phyloP scores from a whole-genome alignment of 306 rosid genomes.

The Glycine tomentella region DNA sequence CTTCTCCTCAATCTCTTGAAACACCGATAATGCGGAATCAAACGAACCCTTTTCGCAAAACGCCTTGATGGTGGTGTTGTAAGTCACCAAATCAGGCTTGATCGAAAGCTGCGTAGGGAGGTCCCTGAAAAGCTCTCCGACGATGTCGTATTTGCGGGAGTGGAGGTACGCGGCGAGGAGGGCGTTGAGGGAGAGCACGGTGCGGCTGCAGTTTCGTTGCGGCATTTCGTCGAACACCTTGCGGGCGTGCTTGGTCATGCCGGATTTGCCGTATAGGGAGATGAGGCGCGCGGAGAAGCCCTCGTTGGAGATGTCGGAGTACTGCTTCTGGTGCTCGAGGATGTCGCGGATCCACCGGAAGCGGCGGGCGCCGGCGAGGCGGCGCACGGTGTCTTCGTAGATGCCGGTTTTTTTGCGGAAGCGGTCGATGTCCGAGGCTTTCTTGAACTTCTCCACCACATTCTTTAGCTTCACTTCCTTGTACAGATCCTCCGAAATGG shows the following conservation, averaged over 20 bases:
- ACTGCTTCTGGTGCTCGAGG: constrained; percentile 72
- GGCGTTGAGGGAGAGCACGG: constrained; percentile 68
- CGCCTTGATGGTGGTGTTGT: constrained; percentile 71
- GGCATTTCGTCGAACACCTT: constrained; percentile 83
- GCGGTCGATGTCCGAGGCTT: constrained; percentile 64
- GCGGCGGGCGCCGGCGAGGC: constrained; percentile 71
- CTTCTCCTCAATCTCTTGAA: constrained; percentile 64
- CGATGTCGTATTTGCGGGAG: constrained; percentile 57
- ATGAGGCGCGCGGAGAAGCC: constrained; percentile 74
- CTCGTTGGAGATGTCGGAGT: constrained; percentile 59
- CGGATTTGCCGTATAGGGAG: constrained; percentile 57
- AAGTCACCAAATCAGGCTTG: constrained; percentile 72
- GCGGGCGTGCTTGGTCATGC: constrained; percentile 65
- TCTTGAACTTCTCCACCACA: constrained; percentile 72
- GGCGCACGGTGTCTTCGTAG: constrained; percentile 70
- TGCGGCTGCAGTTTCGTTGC: constrained; percentile 54
- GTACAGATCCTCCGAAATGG: constrained; percentile 57
- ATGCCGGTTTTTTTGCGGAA: constrained; percentile 64
- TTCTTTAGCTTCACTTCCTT: constrained; percentile 60
- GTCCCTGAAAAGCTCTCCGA: constrained; percentile 55
- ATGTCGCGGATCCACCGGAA: constrained; percentile 72
- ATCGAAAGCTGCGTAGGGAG: constrained; percentile 56
- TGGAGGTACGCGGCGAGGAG: constrained; percentile 71
- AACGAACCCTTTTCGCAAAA: constrained; percentile 57
- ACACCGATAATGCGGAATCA: constrained; percentile 56